Evolutionary conservation across 2,329 filamentous ascomycete genomes (phyloP), one percentile per base, ranked within the genome.

Genomic region (Chaetomium olivaceum): DNA sequence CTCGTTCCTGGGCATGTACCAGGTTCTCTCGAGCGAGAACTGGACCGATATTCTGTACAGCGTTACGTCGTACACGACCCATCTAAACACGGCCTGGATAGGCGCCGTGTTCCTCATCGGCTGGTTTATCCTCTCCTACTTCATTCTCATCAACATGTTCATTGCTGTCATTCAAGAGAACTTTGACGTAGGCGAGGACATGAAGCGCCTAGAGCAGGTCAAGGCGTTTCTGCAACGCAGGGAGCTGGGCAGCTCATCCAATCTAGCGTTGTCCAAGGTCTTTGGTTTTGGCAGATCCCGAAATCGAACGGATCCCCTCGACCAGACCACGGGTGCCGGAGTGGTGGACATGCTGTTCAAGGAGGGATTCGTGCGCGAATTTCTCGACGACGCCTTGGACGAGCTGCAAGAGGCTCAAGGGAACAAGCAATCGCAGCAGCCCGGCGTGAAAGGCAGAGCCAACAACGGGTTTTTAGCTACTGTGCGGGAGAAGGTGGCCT

Each of bases 131-230:
- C 84, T 99, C 52, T 86, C 93, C 6, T 97, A 96, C 77, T 94
- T 98, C 76, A 96, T 99, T 79, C 86, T 98, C 68, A 81, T 99
- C 80, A 99, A 98, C 75, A 99, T 99, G 95, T 99, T 99, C 82
- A 98, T 99, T 91, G 95, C 95, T 83, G 95, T 99, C 80, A 99
- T 99, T 70, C 95, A 99, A 77, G 95, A 99, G 76, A 99, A 97
- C 74, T 99, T 99, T 76, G 95, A 99, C 78, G 93, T 99, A 29
- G 96, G 93, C 3, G 95, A 99, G 76, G 96, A 99, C 75, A 93
- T 98, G 77, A 99, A 99, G 79, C 92, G 96, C 23, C 80, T 98
- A 68, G 92, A 98, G 76, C 96, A 99, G 78, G 93, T 99, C 67
- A 94, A 93, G 74, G 92, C 94, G 1, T 99, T 98, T 73, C 81